Percentiles rank a stretch among this genome's conserved stretches.
These are phyloP conservation scores for Trichosporon asahii DNA, from an alignment of 1,284 basidiomycete genomes.

Conservation along the genomic window DNA sequence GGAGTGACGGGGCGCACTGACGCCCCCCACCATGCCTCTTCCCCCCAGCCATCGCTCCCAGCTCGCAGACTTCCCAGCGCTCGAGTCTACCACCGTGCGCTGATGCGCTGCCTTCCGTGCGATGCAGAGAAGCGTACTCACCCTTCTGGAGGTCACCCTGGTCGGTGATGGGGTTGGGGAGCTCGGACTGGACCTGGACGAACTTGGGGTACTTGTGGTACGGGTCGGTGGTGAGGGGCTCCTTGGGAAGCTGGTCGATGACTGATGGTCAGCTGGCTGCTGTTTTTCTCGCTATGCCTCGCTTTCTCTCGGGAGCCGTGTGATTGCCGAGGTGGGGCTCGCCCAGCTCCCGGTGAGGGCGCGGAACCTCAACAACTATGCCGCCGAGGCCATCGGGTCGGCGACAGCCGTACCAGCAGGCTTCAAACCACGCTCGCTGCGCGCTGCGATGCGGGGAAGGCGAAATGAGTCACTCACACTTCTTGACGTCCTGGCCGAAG, in stretches of 20 bases:
- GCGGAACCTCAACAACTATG: too few relatives aligned
- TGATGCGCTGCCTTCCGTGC: not conserved
- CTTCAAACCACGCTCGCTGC: not conserved
- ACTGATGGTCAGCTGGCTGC: slow-evolving; percentile 19
- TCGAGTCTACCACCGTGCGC: not conserved
- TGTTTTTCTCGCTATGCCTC: not conserved
- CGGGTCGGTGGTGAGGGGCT: slow-evolving; percentile 45
- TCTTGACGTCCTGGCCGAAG: slow-evolving; percentile 38
- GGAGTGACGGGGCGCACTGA: not conserved
- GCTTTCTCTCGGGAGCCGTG: not conserved
- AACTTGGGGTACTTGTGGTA: slow-evolving; percentile 50
- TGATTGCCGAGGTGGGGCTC: slow-evolving; percentile 7
- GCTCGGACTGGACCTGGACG: slow-evolving; percentile 36
- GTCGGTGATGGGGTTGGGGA: slow-evolving; percentile 46
- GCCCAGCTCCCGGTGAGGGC: not conserved
- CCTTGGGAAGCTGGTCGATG: slow-evolving; percentile 30
- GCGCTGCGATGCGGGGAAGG: not conserved
- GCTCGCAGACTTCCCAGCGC: not conserved
- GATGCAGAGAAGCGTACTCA: slow-evolving; percentile 22
- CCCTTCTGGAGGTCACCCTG: slow-evolving; percentile 49
- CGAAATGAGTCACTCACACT: slow-evolving; percentile 37
- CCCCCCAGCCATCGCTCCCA: too few relatives aligned
- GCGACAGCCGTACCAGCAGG: not conserved
- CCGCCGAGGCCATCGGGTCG: not conserved
- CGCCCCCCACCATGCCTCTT: too few relatives aligned